Evolutionary conservation across 177 flowering plant genomes (phyloP).

Genomic region (Telopea speciosissima): DNA sequence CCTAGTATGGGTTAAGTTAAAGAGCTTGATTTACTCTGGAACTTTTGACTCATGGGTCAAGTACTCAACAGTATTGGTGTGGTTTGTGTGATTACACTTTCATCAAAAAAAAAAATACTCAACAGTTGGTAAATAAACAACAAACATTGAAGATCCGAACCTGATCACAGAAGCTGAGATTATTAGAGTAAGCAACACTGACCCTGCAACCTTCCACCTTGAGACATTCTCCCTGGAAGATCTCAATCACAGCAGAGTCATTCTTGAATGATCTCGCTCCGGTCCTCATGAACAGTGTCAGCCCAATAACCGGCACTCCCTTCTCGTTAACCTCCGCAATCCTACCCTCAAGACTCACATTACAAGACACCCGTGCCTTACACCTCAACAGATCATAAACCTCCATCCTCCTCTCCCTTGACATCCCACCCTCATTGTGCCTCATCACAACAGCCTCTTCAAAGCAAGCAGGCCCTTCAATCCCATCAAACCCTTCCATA

Average conservation of each 20-base stretch:
- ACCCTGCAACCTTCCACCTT: constrained; percentile 51
- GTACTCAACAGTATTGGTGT: too few relatives aligned
- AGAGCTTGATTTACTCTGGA: too few relatives aligned
- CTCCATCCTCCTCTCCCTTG: constrained; percentile 43
- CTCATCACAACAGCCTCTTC: constrained; percentile 83
- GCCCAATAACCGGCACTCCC: constrained; percentile 29
- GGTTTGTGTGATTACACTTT: too few relatives aligned
- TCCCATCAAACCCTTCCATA: constrained; percentile 28
- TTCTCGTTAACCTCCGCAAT: constrained; percentile 1
- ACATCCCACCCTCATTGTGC: constrained; percentile 66
- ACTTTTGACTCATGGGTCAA: too few relatives aligned
- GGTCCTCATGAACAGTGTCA: constrained; percentile 63
- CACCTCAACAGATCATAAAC: constrained; percentile 68
- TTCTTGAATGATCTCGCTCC: constrained; percentile 72
- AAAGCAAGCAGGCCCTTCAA: constrained; percentile 44
- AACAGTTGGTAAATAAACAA: too few relatives aligned
- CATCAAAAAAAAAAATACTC: too few relatives aligned
- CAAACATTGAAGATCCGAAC: constrained; percentile 18
- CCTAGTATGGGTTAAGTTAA: too few relatives aligned
- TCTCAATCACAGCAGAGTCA: constrained; percentile 38
- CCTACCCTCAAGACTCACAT: constrained; percentile 23
- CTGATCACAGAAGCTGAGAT: constrained; percentile 73
- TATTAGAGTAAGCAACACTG: constrained; percentile 48
- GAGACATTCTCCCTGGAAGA: constrained; percentile 52
- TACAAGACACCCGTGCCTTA: constrained; percentile 54